Conservation (phyloP, 768 basidiomycete genomes). For the Mycena pura region DNA sequence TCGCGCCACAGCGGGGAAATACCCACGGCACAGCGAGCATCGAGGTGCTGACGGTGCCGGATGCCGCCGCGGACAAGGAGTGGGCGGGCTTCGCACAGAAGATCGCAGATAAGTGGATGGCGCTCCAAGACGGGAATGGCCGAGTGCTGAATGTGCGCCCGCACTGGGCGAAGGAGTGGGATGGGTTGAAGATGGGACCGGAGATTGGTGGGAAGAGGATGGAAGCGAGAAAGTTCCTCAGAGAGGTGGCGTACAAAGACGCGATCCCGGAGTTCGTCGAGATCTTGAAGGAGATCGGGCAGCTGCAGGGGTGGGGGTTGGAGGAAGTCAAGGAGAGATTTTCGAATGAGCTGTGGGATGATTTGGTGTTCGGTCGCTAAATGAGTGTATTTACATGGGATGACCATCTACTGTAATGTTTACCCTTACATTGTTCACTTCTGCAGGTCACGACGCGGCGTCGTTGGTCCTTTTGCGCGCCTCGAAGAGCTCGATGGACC, state of each 20-base stretch:
- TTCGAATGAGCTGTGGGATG: conserved; percentile 30
- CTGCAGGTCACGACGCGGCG: too few species aligned
- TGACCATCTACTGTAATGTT: too few species aligned
- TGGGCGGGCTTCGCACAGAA: conserved; percentile 31
- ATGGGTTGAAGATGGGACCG: conserved; percentile 23
- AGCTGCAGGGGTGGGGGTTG: conserved; percentile 23
- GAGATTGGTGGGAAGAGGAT: too few species aligned
- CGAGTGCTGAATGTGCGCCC: conserved; percentile 28
- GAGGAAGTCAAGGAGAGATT: conserved; percentile 29
- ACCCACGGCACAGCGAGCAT: conserved; percentile 28
- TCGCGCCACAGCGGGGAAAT: conserved; percentile 35
- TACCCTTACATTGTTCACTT: too few species aligned
- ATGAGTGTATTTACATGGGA: conserved; percentile 1
- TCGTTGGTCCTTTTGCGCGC: too few species aligned
- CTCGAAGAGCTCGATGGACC: too few species aligned
- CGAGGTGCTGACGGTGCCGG: conserved; percentile 33
- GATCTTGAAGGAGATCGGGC: conserved; percentile 22
- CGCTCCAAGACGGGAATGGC: conserved; percentile 26
- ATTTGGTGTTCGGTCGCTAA: conserved; percentile 23
- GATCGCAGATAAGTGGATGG: conserved; percentile 33
- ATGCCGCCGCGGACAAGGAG: conserved; percentile 18
- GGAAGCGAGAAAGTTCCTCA: conserved; percentile 30
- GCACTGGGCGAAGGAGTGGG: conserved; percentile 40
- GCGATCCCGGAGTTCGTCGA: conserved; percentile 31
- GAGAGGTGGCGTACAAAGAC: conserved; percentile 32